Percentiles rank a stretch among this genome's conserved stretches.
Evolutionary conservation across 1,139 yeast species (phyloP).

Genomic region (Diutina neorugosa): DNA sequence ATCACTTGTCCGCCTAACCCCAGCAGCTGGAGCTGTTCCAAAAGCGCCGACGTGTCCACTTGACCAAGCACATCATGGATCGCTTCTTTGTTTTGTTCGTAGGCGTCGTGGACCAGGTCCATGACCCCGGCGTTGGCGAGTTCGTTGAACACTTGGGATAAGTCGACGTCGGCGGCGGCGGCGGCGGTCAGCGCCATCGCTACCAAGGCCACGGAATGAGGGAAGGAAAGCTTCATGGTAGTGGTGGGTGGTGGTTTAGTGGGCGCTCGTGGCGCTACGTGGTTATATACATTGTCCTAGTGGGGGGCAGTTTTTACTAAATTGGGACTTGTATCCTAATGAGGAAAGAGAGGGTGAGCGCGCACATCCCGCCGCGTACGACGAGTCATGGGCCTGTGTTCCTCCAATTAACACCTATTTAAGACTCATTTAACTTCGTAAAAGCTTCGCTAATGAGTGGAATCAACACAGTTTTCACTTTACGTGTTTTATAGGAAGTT

Average conservation of each 20-base stretch:
- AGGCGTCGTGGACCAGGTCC: not conserved
- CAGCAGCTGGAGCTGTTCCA: not conserved
- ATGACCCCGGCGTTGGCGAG: not conserved
- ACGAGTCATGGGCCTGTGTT: too few relatives aligned
- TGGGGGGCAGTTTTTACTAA: not conserved
- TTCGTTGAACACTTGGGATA: not conserved
- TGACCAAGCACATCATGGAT: not conserved
- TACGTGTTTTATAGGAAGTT: too few relatives aligned
- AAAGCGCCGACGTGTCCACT: not conserved
- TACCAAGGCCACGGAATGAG: not conserved
- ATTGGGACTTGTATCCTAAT: not conserved
- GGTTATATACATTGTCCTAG: not conserved
- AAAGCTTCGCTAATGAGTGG: too few relatives aligned
- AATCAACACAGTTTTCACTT: too few relatives aligned
- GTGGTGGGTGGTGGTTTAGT: not conserved
- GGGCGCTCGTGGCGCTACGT: not conserved
- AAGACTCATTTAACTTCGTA: too few relatives aligned
- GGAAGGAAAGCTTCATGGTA: not conserved
- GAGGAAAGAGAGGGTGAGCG: not conserved
- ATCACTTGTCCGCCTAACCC: not conserved
- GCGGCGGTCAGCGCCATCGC: not conserved
- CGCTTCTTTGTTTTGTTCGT: not conserved
- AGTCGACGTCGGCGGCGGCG: constrained; percentile 1
- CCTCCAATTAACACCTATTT: too few relatives aligned
- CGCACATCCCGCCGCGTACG: too few relatives aligned